Evolutionary conservation across 441 rosid genomes (phyloP), one percentile per base, ranked within the genome.

Genomic region (Gossypium trilobum): DNA sequence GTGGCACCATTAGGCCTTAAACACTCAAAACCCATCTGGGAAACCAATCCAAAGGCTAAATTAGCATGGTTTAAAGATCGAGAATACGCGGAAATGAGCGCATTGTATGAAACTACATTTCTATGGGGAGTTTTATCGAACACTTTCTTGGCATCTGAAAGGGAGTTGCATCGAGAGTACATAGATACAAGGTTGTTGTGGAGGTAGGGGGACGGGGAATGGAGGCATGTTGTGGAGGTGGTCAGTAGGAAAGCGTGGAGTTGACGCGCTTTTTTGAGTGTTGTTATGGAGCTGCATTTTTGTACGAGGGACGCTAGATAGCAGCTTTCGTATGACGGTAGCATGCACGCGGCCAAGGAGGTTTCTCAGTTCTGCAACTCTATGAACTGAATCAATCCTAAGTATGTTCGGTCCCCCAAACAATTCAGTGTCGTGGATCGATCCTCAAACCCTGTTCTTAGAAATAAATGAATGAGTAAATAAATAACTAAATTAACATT

Each of bases 41-140:
- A 36, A 54, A 84, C 48, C 54, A 92, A 68, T 69, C 27, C 44
- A 19, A 86, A 79, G 3, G 84, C 80, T 58, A 56, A 77, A 22
- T 70, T 27, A 55, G 80, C 86, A 69, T 46, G 62, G 66, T 55
- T 46, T 16, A 50, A 77, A 74, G 72, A 84, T 58, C 88, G 88
- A 23, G 93, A 86, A 78, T 81, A 90, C 10, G 93, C 94, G 7
- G 96, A 73, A 71, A 83, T 81, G 13, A 91, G 86, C 5, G 94
- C 89, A 65, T 90, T 94, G 56, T 85, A 82, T 1, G 92, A 86
- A 58, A 94, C 89, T 0, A 80, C 9, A 76, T 85, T 91, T 80
- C 94, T 83, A 0, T 60, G 62, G 56, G 90, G 94, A 89, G 92
- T 92, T 89, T 74, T 73, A 73, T 87, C 93, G 87, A 93, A 89